These are phyloP conservation scores for Boletus coccyginus DNA, from an alignment of 768 basidiomycete genomes.

Conservation along the genomic window DNA sequence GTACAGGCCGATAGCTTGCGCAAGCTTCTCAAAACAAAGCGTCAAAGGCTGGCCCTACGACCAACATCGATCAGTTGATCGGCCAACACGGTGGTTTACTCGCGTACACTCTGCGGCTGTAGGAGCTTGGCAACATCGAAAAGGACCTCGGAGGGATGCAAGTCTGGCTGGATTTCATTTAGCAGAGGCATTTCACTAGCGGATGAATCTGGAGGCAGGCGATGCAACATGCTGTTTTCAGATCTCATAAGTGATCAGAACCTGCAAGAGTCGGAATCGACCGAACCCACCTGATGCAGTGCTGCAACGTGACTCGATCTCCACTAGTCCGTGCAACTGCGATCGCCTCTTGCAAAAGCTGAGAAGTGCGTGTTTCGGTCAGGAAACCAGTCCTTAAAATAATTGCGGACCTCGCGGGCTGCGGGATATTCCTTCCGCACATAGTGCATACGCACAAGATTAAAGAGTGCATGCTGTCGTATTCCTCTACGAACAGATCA, in stretches of 20 bases:
- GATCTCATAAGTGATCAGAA: conserved; percentile 12
- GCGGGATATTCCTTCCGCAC: conserved; percentile 63
- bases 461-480: conserved; percentile 77
- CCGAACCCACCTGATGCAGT: conserved; percentile 65
- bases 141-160: conserved; percentile 74
- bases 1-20: conserved; percentile 63
- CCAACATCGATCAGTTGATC: conserved; percentile 11
- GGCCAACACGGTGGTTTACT: not conserved
- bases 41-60: conserved; percentile 66
- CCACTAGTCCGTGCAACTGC: conserved; percentile 69
- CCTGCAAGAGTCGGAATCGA: not conserved
- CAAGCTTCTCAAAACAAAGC: conserved; percentile 65
- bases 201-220: conserved; percentile 50
- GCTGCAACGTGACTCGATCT: conserved; percentile 71
- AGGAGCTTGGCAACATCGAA: conserved; percentile 78
- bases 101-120: conserved; percentile 54
- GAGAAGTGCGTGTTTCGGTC: conserved; percentile 3
- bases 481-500: conserved; percentile 49
- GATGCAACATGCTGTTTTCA: conserved; percentile 59
- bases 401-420: conserved; percentile 54
- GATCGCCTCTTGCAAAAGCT: conserved; percentile 78
- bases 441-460: conserved; percentile 77
- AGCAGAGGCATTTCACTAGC: conserved; percentile 46
- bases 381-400: not conserved
- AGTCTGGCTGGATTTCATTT: conserved; percentile 72